Conservation (phyloP, 2,329 filamentous ascomycete species). For the Escovopsis weberi region DNA sequence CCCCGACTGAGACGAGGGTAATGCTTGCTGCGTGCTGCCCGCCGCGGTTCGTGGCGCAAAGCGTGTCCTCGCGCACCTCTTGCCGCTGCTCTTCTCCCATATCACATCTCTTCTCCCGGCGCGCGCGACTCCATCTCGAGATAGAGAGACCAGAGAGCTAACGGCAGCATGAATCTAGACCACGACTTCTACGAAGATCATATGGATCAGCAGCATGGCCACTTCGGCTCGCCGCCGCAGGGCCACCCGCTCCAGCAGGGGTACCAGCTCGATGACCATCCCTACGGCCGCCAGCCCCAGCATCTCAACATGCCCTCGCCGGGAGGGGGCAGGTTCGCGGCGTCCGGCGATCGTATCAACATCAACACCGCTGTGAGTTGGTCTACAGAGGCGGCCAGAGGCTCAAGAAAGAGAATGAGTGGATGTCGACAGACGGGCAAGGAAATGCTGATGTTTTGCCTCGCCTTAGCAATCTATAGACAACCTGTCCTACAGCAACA, state of each 20-base stretch:
- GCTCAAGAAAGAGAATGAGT: no score
- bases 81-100: neutral
- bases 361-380: conserved; percentile 69
- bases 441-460: no score
- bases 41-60: neutral
- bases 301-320: conserved; percentile 16
- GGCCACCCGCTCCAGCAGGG: conserved; percentile 57
- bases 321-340: conserved; percentile 27
- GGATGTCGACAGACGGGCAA: neutral
- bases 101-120: conserved; percentile 4
- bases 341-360: conserved; percentile 61
- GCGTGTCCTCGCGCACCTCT: neutral
- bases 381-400: neutral
- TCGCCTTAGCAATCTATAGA: conserved; percentile 35
- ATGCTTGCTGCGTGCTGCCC: neutral
- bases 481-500: conserved; percentile 33
- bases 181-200: conserved; percentile 45
- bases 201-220: conserved; percentile 37
- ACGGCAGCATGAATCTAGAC: conserved; percentile 22
- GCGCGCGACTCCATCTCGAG: no score
- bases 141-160: no score
- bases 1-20: no score
- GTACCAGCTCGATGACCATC: conserved; percentile 72
- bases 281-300: conserved; percentile 39
- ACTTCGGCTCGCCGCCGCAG: conserved; percentile 59